A percentile compares a stretch with the other conserved stretches of the same genome.
Conservation (phyloP, 2,329 filamentous ascomycete species). For the Chrysoporthe cubensis region DNA sequence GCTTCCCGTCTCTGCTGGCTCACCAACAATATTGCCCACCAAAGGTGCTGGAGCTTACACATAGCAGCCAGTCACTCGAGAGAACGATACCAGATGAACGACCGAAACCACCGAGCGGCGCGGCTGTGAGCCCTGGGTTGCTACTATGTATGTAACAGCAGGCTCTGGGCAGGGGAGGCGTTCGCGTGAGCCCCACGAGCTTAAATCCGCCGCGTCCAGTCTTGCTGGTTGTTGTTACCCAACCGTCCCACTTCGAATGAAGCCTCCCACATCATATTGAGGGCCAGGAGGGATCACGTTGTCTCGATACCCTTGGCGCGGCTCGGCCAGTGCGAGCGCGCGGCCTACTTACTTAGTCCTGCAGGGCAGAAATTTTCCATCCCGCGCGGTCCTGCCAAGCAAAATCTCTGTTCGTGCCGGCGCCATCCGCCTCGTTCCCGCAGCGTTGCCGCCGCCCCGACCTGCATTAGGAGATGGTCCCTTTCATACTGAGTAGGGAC, state of each 20-base stretch:
- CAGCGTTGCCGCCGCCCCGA: neutral
- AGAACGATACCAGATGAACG: neutral
- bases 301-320: neutral
- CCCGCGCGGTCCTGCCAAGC: neutral
- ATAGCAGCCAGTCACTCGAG: too few species aligned
- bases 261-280: slow-evolving; percentile 7
- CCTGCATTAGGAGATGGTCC: neutral
- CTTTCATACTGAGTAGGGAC: neutral
- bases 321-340: slow-evolving; percentile 3
- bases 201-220: slow-evolving; percentile 24
- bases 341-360: neutral
- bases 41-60: too few species aligned
- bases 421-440: slow-evolving; percentile 9
- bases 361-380: neutral
- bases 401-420: slow-evolving; percentile 20
- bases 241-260: slow-evolving; percentile 18
- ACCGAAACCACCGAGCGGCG: slow-evolving; percentile 1
- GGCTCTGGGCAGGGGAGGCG: neutral
- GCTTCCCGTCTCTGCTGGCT: too few species aligned
- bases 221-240: slow-evolving; percentile 20
- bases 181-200: slow-evolving; percentile 22
- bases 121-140: neutral
- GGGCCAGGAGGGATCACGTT: slow-evolving; percentile 14
- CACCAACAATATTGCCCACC: too few species aligned
- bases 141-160: neutral